Percentiles rank a stretch among this genome's conserved stretches.
These are phyloP conservation scores for Aspergillus bertholletiae DNA, from an alignment of 495 filamentous ascomycete genomes.

Conservation along the genomic window DNA sequence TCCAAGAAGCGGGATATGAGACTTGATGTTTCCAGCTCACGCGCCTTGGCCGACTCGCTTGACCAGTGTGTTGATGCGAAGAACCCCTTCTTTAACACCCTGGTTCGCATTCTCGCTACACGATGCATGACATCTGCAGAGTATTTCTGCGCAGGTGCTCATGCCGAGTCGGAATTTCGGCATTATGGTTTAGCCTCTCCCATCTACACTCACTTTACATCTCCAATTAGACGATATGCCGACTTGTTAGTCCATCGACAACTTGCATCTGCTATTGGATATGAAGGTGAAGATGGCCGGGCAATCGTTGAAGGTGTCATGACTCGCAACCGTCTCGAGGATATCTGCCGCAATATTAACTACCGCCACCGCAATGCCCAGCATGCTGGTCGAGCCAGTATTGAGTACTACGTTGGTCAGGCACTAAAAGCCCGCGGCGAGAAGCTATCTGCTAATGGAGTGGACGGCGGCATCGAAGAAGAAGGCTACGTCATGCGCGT, in stretches of 20 bases:
- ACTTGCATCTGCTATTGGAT: slow-evolving; percentile 89
- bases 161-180: slow-evolving; percentile 87
- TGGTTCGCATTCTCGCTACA: slow-evolving; percentile 93
- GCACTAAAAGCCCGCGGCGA: slow-evolving; percentile 79
- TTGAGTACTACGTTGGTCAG: slow-evolving; percentile 97
- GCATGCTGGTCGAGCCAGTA: slow-evolving; percentile 84
- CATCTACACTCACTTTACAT: slow-evolving; percentile 99
- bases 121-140: slow-evolving; percentile 99
- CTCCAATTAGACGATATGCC: slow-evolving; percentile 93
- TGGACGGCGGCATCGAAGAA: slow-evolving; percentile 57
- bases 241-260: slow-evolving; percentile 92
- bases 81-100: slow-evolving; percentile 98
- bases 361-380: slow-evolving; percentile 95
- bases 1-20: slow-evolving; percentile 77
- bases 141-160: slow-evolving; percentile 93
- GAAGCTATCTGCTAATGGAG: slow-evolving; percentile 35
- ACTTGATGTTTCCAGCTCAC: slow-evolving; percentile 77
- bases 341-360: slow-evolving; percentile 97
- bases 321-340: slow-evolving; percentile 74
- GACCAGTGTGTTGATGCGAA: slow-evolving; percentile 74
- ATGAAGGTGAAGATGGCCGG: slow-evolving; percentile 59
- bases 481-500: slow-evolving; percentile 96
- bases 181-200: slow-evolving; percentile 94
- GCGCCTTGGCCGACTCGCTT: slow-evolving; percentile 84
- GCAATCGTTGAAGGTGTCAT: slow-evolving; percentile 70